A percentile compares a stretch with the other conserved stretches of the same genome.
Evolutionary conservation across 257 asterid species (phyloP).

Genomic region (Voacanga thouarsii): DNA sequence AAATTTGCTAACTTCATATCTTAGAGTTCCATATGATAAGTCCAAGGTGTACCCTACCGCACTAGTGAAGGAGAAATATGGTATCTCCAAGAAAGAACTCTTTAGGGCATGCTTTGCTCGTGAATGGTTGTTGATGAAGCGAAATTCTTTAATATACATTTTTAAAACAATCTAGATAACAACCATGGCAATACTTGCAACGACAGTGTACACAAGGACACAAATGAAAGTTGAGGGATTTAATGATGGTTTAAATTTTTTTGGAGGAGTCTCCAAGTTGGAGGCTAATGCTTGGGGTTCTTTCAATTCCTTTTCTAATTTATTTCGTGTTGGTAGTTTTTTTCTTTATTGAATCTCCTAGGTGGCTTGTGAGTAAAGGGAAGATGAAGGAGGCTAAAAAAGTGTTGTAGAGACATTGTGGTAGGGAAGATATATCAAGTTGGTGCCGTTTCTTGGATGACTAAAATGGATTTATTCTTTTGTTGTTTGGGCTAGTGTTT

Average conservation of each 20-base stretch:
- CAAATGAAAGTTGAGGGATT: slow-evolving; percentile 63
- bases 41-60: slow-evolving; percentile 64
- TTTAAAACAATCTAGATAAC: slow-evolving; percentile 69
- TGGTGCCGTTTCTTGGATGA: slow-evolving; percentile 11
- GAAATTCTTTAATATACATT: slow-evolving; percentile 53
- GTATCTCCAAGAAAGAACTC: slow-evolving; percentile 63
- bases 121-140: slow-evolving; percentile 77
- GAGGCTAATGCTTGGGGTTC: slow-evolving; percentile 96
- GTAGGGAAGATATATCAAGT: slow-evolving; percentile 89
- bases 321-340: slow-evolving; percentile 57
- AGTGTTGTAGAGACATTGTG: slow-evolving; percentile 73
- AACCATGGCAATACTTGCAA: slow-evolving; percentile 55
- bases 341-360: slow-evolving; percentile 90
- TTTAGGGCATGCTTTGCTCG: slow-evolving; percentile 60
- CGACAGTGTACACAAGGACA: slow-evolving; percentile 66
- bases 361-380: slow-evolving; percentile 97
- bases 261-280: slow-evolving; percentile 82
- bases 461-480: not conserved
- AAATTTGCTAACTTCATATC: slow-evolving; percentile 37
- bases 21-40: slow-evolving; percentile 60
- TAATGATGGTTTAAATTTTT: slow-evolving; percentile 42
- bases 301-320: slow-evolving; percentile 66
- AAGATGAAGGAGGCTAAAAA: slow-evolving; percentile 73
- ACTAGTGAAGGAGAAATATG: slow-evolving; percentile 63
- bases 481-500: not conserved